Evolutionary conservation across 805 yeast genomes (phyloP), one percentile per base, ranked within the genome.

Genomic region (Sugiyamaella qingdaonensis): DNA sequence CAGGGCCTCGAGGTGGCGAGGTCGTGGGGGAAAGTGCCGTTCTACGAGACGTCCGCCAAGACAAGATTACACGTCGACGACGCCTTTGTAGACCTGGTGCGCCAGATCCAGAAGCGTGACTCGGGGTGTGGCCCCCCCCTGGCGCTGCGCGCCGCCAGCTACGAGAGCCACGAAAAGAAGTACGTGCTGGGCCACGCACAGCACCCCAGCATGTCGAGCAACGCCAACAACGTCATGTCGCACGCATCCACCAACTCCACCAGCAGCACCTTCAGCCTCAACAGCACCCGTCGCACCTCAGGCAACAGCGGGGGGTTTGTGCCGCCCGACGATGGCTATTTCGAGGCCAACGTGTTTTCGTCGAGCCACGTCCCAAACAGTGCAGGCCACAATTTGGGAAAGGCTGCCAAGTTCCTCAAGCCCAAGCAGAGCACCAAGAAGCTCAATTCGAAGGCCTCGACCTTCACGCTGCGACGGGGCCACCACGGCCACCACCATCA

Each of bases 11-110:
- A 80, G 53, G 86, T 89, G 3, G 87, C 95, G 29, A 86, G 86
- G 57, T 80, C 81, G 54, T 88, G 97, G 95, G 95, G 92, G 14
- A 78, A 80, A 62, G 94, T 88, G 2, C 96, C 96, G 21, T 92
- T 91, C 64, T 88, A 89, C 69, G 96, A 91, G 69, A 85, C 96
- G 1, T 84, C 94, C 62, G 98, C 99, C n/a, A 82, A 88, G 81
- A 81, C 84, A 66, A 83, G 85, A 68, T 84, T 89, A 59, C 88
- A 89, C 64, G 95, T 92, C 31, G 95, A 89, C 65, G 95, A 90
- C 63, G 94, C 92, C 0, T 94, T 91, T 63, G 77, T 84, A 34
- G 96, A 88, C 66, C 86, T 88, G 32, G 95, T 91, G 10, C 81
- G 96, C 66, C 96, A 89, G 64, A 88, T 91, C 54, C 88, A 86